A percentile compares a stretch with the other conserved stretches of the same genome.
phyloP scores from a whole-genome alignment of 305 asterid species.

The Solanum hybrid region DNA sequence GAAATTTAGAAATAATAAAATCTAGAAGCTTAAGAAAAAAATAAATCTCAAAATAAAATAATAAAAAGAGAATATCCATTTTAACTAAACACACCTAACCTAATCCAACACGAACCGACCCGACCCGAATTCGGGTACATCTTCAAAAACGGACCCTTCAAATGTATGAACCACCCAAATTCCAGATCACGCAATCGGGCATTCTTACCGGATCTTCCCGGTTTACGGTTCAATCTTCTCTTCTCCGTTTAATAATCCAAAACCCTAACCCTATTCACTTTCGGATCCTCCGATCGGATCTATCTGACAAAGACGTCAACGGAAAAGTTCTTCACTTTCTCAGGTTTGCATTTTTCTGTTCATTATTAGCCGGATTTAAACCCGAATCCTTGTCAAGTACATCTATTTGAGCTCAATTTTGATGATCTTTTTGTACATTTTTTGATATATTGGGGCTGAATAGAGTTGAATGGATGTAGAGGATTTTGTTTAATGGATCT shows the following conservation, averaged over 20 bases:
- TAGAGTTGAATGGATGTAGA: background rate
- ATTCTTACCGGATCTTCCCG: conserved; percentile 2
- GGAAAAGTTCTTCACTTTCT: background rate
- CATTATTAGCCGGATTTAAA: background rate
- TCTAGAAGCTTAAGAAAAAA: background rate
- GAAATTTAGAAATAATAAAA: background rate
- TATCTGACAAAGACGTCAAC: background rate
- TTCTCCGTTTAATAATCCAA: background rate
- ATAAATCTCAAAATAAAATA: background rate
- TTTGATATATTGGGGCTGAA: background rate
- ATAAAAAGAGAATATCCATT: background rate
- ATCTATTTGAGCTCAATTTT: background rate
- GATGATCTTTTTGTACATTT: background rate
- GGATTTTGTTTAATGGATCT: background rate
- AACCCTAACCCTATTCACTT: background rate
- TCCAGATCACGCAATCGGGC: conserved; percentile 1
- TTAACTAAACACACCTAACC: background rate
- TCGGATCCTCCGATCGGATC: conserved; percentile 6
- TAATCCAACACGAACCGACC: background rate
- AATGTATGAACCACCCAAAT: background rate
- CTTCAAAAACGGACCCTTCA: background rate
- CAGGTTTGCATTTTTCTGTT: background rate
- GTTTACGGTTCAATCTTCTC: background rate
- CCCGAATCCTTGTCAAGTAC: background rate
- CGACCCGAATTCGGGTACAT: background rate